Evolutionary conservation across 2,329 filamentous ascomycete species (phyloP).

Genomic region (Colletotrichum liaoningense): DNA sequence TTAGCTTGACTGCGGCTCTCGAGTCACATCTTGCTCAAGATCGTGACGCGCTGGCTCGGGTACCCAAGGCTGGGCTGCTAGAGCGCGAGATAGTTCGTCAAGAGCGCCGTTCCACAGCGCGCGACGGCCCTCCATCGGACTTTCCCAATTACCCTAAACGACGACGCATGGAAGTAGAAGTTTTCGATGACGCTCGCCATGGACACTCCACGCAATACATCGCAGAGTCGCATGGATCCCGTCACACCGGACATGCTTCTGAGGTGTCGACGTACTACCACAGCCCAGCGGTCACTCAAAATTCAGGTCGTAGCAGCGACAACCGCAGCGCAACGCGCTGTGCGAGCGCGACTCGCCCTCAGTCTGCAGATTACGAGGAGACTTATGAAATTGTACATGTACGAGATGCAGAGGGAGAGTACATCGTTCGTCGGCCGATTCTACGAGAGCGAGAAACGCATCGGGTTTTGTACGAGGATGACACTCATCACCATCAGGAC

Average conservation of each 20-base stretch:
- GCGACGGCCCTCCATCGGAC: not conserved
- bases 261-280: not conserved
- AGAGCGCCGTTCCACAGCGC: not conserved
- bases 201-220: not conserved
- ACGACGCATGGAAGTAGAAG: not conserved
- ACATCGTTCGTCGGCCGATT: slow-evolving; percentile 57
- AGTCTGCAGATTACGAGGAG: slow-evolving; percentile 38
- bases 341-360: not conserved
- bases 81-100: not conserved
- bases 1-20: slow-evolving; percentile 24
- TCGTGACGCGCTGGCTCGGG: slow-evolving; percentile 1
- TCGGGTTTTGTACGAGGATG: slow-evolving; percentile 37
- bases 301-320: not conserved
- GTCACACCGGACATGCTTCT: not conserved
- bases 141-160: not conserved
- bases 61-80: not conserved
- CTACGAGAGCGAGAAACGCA: slow-evolving; percentile 44
- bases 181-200: not conserved
- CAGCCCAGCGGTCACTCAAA: not conserved
- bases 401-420: slow-evolving; percentile 56
- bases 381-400: slow-evolving; percentile 60
- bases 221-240: not conserved
- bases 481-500: not conserved
- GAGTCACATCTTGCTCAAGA: slow-evolving; percentile 32
- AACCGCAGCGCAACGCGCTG: not conserved